Conservation (phyloP, 2,329 filamentous ascomycete species). For the Stachybotrys chlorohalonatus region DNA sequence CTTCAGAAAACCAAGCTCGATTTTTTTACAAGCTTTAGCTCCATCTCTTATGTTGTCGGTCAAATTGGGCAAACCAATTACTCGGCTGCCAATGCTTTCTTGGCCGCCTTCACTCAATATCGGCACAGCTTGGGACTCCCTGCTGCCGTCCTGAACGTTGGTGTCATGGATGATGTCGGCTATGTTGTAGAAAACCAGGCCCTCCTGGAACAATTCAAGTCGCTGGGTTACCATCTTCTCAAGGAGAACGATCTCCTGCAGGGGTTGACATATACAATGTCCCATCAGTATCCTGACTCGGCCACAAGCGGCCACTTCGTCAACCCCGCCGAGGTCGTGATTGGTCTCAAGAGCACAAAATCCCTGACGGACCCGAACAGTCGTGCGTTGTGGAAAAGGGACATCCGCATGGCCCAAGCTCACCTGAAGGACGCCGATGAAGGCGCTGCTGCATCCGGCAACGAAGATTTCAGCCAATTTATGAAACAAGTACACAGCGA, state of each 20-base stretch:
- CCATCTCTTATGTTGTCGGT: conserved; percentile 14
- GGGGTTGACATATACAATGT: not conserved
- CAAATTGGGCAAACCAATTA: conserved; percentile 23
- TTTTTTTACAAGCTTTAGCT: conserved; percentile 21
- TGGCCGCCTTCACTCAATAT: conserved; percentile 17
- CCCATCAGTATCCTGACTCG: conserved; percentile 3
- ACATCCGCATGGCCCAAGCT: conserved; percentile 4
- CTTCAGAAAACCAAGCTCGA: conserved; percentile 7
- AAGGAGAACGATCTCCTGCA: conserved; percentile 6
- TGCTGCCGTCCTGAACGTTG: conserved; percentile 22
- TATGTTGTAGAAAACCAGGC: conserved; percentile 13
- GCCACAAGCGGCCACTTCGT: not conserved
- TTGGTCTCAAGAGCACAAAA: conserved; percentile 5
- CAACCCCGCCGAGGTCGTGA: conserved; percentile 2
- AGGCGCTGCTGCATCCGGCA: not conserved
- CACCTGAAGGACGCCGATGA: not conserved
- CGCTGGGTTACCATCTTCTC: conserved; percentile 3
- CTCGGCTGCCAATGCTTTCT: conserved; percentile 12
- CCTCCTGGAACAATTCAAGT: conserved; percentile 4
- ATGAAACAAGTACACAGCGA: conserved; percentile 2
- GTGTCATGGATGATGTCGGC: conserved; percentile 24
- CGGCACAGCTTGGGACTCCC: conserved; percentile 2
- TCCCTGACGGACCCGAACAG: conserved; percentile 4
- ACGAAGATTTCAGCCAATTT: conserved; percentile 5
- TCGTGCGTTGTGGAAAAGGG: conserved; percentile 5